A percentile compares a stretch with the other conserved stretches of the same genome.
Conservation (phyloP, 208 protist species). For the Leptomonas pyrrhocoris region DNA sequence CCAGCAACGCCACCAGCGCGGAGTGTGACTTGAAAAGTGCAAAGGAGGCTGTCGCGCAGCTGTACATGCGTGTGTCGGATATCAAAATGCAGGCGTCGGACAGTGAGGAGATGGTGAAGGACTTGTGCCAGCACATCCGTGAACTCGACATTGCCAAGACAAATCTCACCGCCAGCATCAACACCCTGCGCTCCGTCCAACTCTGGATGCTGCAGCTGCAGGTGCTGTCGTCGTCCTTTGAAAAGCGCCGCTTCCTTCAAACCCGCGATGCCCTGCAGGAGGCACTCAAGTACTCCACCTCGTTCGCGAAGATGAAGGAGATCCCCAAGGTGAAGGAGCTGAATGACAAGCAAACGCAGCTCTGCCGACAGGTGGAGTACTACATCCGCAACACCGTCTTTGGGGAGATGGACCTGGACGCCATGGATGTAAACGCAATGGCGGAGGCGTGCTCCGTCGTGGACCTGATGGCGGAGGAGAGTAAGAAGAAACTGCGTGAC, state of each 20-base stretch:
- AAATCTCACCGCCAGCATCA: constrained; percentile 92
- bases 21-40: constrained; percentile 87
- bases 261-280: constrained; percentile 85
- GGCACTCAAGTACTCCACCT: constrained; percentile 77
- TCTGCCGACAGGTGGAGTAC: constrained; percentile 82
- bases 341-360: constrained; percentile 80
- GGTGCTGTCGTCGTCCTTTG: constrained; percentile 77
- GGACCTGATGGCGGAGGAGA: constrained; percentile 84
- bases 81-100: constrained; percentile 92
- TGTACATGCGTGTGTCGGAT: constrained; percentile 89
- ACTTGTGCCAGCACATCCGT: constrained; percentile 94
- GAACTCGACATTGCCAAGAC: constrained; percentile 95
- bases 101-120: constrained; percentile 93
- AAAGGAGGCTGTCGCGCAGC: constrained; percentile 81
- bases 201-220: constrained; percentile 93
- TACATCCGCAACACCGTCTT: constrained; percentile 87
- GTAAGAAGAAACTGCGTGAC: constrained; percentile 77
- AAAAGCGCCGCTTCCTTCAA: constrained; percentile 78
- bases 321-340: constrained; percentile 90
- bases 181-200: constrained; percentile 91
- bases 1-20: constrained; percentile 62
- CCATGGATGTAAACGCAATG: constrained; percentile 77
- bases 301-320: constrained; percentile 83
- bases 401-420: constrained; percentile 69
- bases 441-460: constrained; percentile 87